These are phyloP conservation scores for Xerocomellus intermedius DNA, from an alignment of 768 basidiomycete species.

Conservation along the genomic window DNA sequence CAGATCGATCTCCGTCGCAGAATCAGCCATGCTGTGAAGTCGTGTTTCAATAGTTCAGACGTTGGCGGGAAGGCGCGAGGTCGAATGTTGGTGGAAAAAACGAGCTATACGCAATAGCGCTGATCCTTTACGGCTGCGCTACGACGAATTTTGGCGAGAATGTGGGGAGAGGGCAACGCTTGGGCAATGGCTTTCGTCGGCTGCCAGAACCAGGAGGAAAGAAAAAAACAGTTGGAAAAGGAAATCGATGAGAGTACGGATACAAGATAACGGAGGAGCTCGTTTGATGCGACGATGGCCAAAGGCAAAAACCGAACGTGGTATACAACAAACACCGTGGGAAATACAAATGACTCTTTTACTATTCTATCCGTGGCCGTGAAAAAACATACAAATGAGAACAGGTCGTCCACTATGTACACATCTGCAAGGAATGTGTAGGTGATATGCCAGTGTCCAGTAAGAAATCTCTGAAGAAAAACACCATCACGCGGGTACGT, in stretches of 20 bases:
- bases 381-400: background rate
- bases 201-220: conserved; percentile 24
- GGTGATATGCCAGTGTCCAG: background rate
- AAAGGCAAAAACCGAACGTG: conserved; percentile 35
- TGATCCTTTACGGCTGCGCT: conserved; percentile 20
- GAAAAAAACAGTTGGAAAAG: conserved; percentile 7
- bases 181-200: conserved; percentile 18
- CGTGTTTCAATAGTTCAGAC: conserved; percentile 13
- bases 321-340: conserved; percentile 29
- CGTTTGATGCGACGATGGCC: conserved; percentile 29
- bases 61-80: conserved; percentile 19
- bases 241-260: conserved; percentile 36
- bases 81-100: conserved; percentile 28
- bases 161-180: background rate
- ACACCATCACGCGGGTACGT: background rate
- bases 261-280: conserved; percentile 34
- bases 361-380: background rate
- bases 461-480: background rate
- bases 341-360: conserved; percentile 15
- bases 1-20: conserved; percentile 92
- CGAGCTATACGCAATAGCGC: conserved; percentile 16
- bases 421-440: background rate
- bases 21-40: conserved; percentile 61
- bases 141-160: conserved; percentile 21
- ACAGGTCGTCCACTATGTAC: background rate